Percentiles rank a stretch among this genome's conserved stretches.
Evolutionary conservation across 495 filamentous ascomycete species (phyloP).

Genomic region (Letharia columbiana): DNA sequence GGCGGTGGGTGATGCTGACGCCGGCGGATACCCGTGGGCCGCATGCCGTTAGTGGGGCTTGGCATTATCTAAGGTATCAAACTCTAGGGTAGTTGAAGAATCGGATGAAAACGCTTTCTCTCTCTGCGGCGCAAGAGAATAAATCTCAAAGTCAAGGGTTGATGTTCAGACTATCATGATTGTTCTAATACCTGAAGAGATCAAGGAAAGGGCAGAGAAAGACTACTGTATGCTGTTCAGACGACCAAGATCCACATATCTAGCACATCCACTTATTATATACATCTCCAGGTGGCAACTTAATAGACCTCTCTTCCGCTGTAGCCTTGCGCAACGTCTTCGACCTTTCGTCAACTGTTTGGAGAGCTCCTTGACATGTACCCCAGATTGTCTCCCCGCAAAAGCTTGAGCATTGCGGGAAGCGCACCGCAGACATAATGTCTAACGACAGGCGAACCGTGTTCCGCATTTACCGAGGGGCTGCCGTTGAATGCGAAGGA

Average conservation of each 20-base stretch:
- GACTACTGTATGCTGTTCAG: neutral
- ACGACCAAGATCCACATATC: neutral
- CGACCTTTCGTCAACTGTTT: neutral
- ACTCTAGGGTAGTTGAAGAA: neutral
- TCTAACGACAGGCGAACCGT: constrained; percentile 13
- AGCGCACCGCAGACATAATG: constrained; percentile 14
- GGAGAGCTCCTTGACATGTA: neutral
- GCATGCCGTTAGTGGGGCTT: constrained; percentile 12
- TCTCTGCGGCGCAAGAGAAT: neutral
- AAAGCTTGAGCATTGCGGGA: constrained; percentile 11
- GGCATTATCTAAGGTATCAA: constrained; percentile 3
- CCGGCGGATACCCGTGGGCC: constrained; percentile 15
- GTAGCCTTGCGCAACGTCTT: constrained; percentile 6
- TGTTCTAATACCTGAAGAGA: neutral
- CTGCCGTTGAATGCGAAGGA: neutral
- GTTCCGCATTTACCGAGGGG: neutral
- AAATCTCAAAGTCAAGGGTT: neutral
- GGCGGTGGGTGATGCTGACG: constrained; percentile 4
- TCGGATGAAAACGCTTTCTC: neutral
- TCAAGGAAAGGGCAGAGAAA: neutral
- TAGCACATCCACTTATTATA: neutral
- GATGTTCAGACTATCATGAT: neutral
- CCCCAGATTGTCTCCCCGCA: constrained; percentile 18
- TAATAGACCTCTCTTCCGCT: constrained; percentile 2
- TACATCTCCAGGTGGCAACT: neutral